Conservation (phyloP, 129 eudicot genomes). For the Pittosporum tobira region DNA sequence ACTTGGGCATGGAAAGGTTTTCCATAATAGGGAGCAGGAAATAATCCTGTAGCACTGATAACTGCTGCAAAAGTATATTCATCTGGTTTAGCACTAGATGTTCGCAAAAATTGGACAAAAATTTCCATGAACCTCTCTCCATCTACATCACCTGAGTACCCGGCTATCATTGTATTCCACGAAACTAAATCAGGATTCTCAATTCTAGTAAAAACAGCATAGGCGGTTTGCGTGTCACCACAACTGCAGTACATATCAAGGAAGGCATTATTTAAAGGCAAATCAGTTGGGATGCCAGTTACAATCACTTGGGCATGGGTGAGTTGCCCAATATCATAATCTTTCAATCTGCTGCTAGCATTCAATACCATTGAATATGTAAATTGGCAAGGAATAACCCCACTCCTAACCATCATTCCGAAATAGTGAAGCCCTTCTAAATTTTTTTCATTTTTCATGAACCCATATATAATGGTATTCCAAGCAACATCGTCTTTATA, state of each 20-base stretch:
- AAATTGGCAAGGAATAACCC: constrained; percentile 34
- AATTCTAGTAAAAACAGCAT: constrained; percentile 35
- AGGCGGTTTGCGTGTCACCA: constrained; percentile 37
- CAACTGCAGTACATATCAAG: constrained; percentile 68
- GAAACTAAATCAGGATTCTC: constrained; percentile 69
- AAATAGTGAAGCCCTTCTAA: constrained; percentile 40
- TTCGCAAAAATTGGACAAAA: constrained; percentile 28
- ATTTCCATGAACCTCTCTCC: constrained; percentile 37
- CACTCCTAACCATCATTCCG: constrained; percentile 32
- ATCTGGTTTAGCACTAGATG: constrained; percentile 38
- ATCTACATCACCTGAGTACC: constrained; percentile 33
- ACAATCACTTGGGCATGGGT: constrained; percentile 43
- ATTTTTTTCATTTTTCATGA: constrained; percentile 40
- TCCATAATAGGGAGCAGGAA: constrained; percentile 44
- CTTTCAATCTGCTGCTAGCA: constrained; percentile 52
- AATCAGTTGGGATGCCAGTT: constrained; percentile 40
- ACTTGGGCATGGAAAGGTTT: constrained; percentile 66
- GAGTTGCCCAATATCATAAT: constrained; percentile 36
- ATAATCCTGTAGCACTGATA: constrained; percentile 41
- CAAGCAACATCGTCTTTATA: constrained; percentile 59
- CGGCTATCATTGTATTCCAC: constrained; percentile 74
- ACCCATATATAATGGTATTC: constrained; percentile 63
- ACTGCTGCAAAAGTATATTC: constrained; percentile 70
- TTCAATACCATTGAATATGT: constrained; percentile 65
- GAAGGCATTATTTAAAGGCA: constrained; percentile 55